Base-by-base conservation (phyloP, 768 basidiomycete genomes). In the Calocera viscosa region DNA sequence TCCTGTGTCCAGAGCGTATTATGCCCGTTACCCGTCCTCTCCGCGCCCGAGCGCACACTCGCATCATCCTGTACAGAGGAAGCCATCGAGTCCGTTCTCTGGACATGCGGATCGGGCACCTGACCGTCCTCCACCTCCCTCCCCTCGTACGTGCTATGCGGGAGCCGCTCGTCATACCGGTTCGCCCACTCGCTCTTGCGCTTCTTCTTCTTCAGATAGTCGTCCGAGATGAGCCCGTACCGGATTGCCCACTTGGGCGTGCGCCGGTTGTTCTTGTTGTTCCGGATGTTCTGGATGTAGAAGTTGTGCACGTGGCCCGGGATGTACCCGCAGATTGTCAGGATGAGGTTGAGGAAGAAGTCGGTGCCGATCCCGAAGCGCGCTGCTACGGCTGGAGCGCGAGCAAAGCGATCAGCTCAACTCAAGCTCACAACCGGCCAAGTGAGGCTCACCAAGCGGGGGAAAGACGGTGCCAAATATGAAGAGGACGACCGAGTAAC, bases 221-320 rank as follows among this genome's bases (percentile, higher is more conserved):
- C 80, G 26, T 84, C 86, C 75, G 93, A 86, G 69, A 97, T 85
- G 49, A 97, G 88, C 40, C 94, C 94, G 75, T 91, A 91, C 69
- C 88, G 84, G 76, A 90, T 81, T 0, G 88, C 88, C 94, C 94
- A 97, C 77, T 96, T 94, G 22, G 94, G 94, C n/a, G 94, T 96
- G 49, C 94, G 86, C 16, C 82, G 81, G 74, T 90, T 84, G 72
- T 85, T 94, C 81, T 94, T 91, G 81, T 97, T 97, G 79, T 96
- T 97, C 67, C 94, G 82, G 70, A 97, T 86, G 77, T 96, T 96
- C 87, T 97, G 74, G 68, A 93, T 90, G 79, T 93, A 93, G 74
- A 93, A 93, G 71, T 95, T 96, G 78, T 97, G 94, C 65, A 78
- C 85, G 74, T 97, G 94, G 24, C 91, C 90, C 65, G 90, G 91